Evolutionary conservation across 2,329 filamentous ascomycete species (phyloP), one percentile per base, ranked within the genome.

Genomic region (Trichoderma harzianum): DNA sequence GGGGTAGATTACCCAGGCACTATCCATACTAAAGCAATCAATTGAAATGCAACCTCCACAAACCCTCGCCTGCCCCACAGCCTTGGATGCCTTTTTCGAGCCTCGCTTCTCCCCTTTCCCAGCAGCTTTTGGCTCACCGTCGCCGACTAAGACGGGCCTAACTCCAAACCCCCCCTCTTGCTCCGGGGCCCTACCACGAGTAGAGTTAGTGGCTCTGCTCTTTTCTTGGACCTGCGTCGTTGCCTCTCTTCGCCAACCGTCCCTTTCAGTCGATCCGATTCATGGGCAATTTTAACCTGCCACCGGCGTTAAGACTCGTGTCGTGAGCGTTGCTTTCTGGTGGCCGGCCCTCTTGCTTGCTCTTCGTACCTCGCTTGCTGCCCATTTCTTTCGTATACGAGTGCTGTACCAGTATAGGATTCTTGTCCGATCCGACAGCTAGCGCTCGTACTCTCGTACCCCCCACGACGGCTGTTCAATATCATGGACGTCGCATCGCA

Each of bases 401-500:
- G 34, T 36, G 34, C 32, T 34, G 32, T 36, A 36, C 34, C 34
- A 36, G 34, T 36, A 36, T 36, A 36, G 34, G 34, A 36, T 36
- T 36, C 14, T 36, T 36, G 34, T 36, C 66, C 39, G 39, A 39
- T 51, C 26, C 36, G 36, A 14, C 55, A 53, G 24, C 28, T 36
- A 36, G 43, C 70, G 67, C 51, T 73, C 61, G 28, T 62, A n/a
- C 55, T 51, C 39, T 36, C 66, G 71, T 68, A 63, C 69, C 70
- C 73, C 74, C 74, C 73, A 60, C 63, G 55, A 66, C 36, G 36
- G 10, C 24, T 21, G 18, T 51, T 58, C 55, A 71, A 66, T 71
- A 61, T 61, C 65, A 68, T 72, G 71, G 73, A 74, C 72, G 77
- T 78, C 75, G 74, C 76, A 75, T 75, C 74, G 70, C 72, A 72